These are phyloP conservation scores for Pythium vanterpoolii DNA, from an alignment of 352 stramenopile genomes.

Conservation along the genomic window DNA sequence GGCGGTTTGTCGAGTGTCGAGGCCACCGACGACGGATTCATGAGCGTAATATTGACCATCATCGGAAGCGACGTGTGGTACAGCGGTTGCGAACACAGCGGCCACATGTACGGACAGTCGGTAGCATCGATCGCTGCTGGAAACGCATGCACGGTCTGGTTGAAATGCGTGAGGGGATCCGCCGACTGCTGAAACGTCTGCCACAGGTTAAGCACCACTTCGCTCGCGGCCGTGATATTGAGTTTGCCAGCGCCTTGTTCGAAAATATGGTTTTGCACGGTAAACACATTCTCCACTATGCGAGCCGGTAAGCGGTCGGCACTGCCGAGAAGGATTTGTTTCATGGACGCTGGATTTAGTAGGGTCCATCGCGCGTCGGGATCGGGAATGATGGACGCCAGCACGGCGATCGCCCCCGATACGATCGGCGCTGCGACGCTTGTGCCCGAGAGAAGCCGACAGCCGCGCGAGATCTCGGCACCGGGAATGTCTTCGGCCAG, in stretches of 20 bases:
- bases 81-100: conserved; percentile 75
- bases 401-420: conserved; percentile 64
- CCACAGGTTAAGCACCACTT: conserved; percentile 42
- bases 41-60: conserved; percentile 84
- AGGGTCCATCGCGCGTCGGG: conserved; percentile 44
- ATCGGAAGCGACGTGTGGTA: conserved; percentile 69
- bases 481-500: conserved; percentile 66
- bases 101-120: conserved; percentile 87
- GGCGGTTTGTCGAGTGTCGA: conserved; percentile 44
- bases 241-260: conserved; percentile 80
- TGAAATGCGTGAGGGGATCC: conserved; percentile 17
- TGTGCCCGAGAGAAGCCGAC: conserved; percentile 71
- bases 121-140: conserved; percentile 65
- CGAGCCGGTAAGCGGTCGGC: conserved; percentile 41
- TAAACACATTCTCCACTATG: conserved; percentile 30
- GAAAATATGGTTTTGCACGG: conserved; percentile 76
- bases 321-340: conserved; percentile 62
- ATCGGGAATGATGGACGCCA: conserved; percentile 66
- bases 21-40: conserved; percentile 57
- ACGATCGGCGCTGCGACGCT: conserved; percentile 85
- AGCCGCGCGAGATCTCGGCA: conserved; percentile 44
- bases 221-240: conserved; percentile 60
- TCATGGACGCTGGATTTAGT: conserved; percentile 65
- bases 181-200: conserved; percentile 22
- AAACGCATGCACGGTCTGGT: conserved; percentile 40